These are phyloP conservation scores for Mortierella sp. DNA, from an alignment of 371 early-diverging fungal genomes.

Conservation along the genomic window DNA sequence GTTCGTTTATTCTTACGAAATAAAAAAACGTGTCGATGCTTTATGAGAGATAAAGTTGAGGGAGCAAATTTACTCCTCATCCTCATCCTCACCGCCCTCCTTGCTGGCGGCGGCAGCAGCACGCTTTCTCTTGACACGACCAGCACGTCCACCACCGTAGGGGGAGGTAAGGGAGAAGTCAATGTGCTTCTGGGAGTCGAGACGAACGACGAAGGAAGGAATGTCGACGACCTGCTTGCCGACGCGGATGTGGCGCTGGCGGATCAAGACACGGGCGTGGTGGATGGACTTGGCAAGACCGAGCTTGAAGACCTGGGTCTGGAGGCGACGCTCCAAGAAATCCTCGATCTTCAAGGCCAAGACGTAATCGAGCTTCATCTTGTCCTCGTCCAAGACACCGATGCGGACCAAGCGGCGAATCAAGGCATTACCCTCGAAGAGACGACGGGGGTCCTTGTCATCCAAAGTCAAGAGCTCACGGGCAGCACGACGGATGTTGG, in stretches of 20 bases:
- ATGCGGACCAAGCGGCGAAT: conserved; percentile 98
- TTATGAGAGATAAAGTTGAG: neutral
- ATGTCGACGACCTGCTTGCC: conserved; percentile 99
- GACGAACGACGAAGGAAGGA: conserved; percentile 93
- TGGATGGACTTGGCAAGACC: conserved; percentile 99
- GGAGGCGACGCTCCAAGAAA: conserved; percentile 99
- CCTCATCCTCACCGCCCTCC: conserved; percentile 74
- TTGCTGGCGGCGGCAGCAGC: conserved; percentile 71
- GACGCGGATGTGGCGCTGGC: conserved; percentile 98
- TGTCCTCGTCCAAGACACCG: conserved; percentile 97
- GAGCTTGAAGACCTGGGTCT: conserved; percentile 99
- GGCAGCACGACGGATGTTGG: conserved; percentile 99
- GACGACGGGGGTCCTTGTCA: conserved; percentile 96
- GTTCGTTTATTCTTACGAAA: neutral
- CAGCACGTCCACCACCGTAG: conserved; percentile 97
- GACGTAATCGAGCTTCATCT: conserved; percentile 99
- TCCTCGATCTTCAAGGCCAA: conserved; percentile 98
- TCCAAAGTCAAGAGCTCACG: conserved; percentile 99
- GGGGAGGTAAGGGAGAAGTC: conserved; percentile 98
- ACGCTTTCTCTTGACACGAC: conserved; percentile 97
- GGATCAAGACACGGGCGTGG: conserved; percentile 99
- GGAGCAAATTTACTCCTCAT: conserved; percentile 35
- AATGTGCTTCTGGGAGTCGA: conserved; percentile 97
- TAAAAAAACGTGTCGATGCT: neutral
- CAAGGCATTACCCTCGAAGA: conserved; percentile 99